Base-by-base conservation (phyloP, 139 green algal species). In the Pseudopediastrum boryanum region DNA sequence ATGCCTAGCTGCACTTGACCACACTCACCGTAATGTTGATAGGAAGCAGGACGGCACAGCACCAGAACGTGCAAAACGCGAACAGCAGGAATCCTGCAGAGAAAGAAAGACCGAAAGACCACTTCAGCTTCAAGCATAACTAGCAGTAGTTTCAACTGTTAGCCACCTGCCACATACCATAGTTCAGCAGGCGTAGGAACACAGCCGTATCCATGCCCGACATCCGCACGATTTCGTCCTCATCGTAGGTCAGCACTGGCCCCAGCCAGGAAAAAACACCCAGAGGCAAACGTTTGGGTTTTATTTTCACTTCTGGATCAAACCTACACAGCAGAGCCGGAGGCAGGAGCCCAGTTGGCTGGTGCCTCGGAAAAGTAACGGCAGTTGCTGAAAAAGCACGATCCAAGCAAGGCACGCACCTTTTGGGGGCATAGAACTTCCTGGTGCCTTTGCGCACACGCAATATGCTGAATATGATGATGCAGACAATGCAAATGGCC, bases 1-100 rank as follows among this genome's bases (percentile, higher is more conserved):
- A n/a, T n/a, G n/a, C n/a, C n/a, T n/a, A n/a, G n/a, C n/a, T n/a
- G n/a, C n/a, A n/a, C n/a, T n/a, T n/a, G n/a, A n/a, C n/a, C n/a
- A n/a, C n/a, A n/a, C 86, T 67, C 35, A 85, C 86, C 38, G 75
- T 73, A 39, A 80, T 58, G 65, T 90, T 90, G 71, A 82, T 83
- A 27, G 86, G 86, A 56, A 90, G 78, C 13, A 90, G 66, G 33
- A 90, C 75, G 10, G 80, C 75, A 25, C 65, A 62, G 64, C 81
- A 83, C 71, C 68, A 91, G 41, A 80, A 82, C 63, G 43, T 73
- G 48, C 50, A 58, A 21, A 78, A 78, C 25, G 71, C 71, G 69
- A 78, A 78, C 39, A 78, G 71, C 71, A 69, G 54, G 54, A 54
- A 78, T 9, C 71, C 70, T 77, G 43, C 42, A 39, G 27, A 23